Base-by-base conservation (phyloP, 83 land plant species). In the Thuja plicata region DNA sequence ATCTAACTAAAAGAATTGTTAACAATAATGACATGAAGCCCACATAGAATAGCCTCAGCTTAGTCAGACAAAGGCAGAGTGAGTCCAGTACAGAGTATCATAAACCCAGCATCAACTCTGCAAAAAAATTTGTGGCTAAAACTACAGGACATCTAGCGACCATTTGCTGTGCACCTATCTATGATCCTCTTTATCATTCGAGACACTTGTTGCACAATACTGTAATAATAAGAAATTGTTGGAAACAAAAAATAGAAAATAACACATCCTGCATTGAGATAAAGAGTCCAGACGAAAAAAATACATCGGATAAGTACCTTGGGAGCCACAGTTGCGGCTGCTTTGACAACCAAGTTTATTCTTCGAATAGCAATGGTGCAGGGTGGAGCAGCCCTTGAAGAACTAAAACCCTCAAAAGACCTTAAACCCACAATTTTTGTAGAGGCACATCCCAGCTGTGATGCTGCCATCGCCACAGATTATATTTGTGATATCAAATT, bases 291-390 rank as follows among this genome's bases (percentile, higher is more conserved):
- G 19, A 50, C 57, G 17, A 43, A 0, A 50, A 82, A 45, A 45
- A 43, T 10, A 5, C 2, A 11, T 82, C n/a, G 85, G 85, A 24
- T 46, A 17, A 27, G 85, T 41, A 82, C 85, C 85, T 82, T 45
- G 21, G 85, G 85, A 82, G 85, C 85, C 85, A 82, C 85, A 82
- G 54, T 10, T 21, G 85, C 46, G 34, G 85, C 85, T 46, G 85
- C 85, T 45, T 82, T 82, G 32, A 82, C 85, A 45, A 82, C 54
- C 52, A 82, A 46, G n/a, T 8, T 82, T 32, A 15, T 35, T 41
- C 54, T 82, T 82, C 52, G 85, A 41, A 82, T 82, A 46, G 32
- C 54, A 46, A 82, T n/a, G 85, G 16, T 82, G 30, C 52, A 45
- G 11, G 85, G 54, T 27, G 32, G 16, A 16, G 13, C 12, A 45